Percentiles rank a stretch among this genome's conserved stretches.
Evolutionary conservation across 1,139 yeast genomes (phyloP).

Genomic region (Suhomyces choctaworum): DNA sequence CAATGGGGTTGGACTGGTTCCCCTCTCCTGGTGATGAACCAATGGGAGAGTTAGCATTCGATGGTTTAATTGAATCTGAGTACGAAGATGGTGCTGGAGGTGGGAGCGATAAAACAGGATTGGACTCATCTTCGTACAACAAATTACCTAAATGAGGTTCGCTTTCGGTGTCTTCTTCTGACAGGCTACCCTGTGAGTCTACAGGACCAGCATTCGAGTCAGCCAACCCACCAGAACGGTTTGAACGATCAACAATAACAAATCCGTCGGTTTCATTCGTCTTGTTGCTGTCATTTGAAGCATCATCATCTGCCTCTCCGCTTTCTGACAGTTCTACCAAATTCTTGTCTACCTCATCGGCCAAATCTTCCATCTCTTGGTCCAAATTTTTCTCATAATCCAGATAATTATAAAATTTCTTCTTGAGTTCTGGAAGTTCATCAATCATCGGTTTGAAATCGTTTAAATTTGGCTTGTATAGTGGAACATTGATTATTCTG

Average conservation of each 20-base stretch:
- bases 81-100: constrained; percentile 20
- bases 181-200: constrained; percentile 14
- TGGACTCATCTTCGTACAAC: constrained; percentile 28
- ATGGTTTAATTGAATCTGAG: constrained; percentile 24
- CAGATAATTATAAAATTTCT: constrained; percentile 35
- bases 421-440: constrained; percentile 30
- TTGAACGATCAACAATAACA: constrained; percentile 20
- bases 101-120: constrained; percentile 16
- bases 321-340: constrained; percentile 12
- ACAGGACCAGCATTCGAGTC: constrained; percentile 2
- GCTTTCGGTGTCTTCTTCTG: constrained; percentile 23
- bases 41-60: constrained; percentile 26
- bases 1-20: constrained; percentile 7
- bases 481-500: constrained; percentile 29
- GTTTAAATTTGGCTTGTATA: constrained; percentile 31
- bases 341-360: constrained; percentile 16
- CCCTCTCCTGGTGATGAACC: constrained; percentile 11
- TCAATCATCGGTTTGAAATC: constrained; percentile 31
- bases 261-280: constrained; percentile 25
- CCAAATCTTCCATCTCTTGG: constrained; percentile 21
- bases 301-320: constrained; percentile 16
- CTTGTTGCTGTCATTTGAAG: constrained; percentile 36
- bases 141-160: constrained; percentile 22
- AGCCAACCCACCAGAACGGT: constrained; percentile 1
- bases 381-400: constrained; percentile 19